Evolutionary conservation across 192 early-diverging fungal genomes (phyloP).

Genomic region (Gorgonomyces haynaldii): DNA sequence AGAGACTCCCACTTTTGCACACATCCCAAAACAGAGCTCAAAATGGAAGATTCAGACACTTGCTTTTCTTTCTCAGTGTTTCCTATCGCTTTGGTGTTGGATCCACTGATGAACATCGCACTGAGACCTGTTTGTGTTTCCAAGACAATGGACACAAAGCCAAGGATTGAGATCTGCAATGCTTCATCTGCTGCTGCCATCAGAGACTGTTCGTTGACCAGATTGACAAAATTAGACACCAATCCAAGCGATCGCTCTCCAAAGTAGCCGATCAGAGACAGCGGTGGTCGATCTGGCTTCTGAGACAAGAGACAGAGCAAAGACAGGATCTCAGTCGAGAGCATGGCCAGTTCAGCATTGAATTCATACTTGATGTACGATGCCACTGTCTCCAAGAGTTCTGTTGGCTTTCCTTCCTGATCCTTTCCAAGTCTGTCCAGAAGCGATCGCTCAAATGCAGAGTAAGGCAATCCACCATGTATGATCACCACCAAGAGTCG

Average conservation of each 20-base stretch:
- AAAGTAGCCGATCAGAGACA: conserved; percentile 40
- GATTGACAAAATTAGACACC: conserved; percentile 18
- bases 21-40: not conserved
- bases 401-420: conserved; percentile 9
- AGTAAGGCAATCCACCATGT: conserved; percentile 1
- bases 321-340: conserved; percentile 27
- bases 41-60: not conserved
- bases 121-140: conserved; percentile 34
- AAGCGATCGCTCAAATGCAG: conserved; percentile 30
- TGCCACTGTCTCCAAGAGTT: conserved; percentile 34
- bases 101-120: conserved; percentile 23
- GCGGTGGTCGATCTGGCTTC: conserved; percentile 31
- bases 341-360: conserved; percentile 14
- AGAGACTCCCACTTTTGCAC: conserved; percentile 12
- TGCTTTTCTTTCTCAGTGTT: not conserved
- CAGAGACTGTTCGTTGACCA: conserved; percentile 5
- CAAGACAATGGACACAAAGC: conserved; percentile 24
- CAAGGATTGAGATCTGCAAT: conserved; percentile 23
- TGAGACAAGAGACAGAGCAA: conserved; percentile 28
- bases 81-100: conserved; percentile 3
- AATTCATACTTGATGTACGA: conserved; percentile 32
- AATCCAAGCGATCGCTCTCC: conserved; percentile 20
- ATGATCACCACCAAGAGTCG: conserved; percentile 18
- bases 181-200: conserved; percentile 4
- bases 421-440: conserved; percentile 22